A percentile compares a stretch with the other conserved stretches of the same genome.
Conservation (phyloP, 495 filamentous ascomycete species). For the Bombardia bombarda region DNA sequence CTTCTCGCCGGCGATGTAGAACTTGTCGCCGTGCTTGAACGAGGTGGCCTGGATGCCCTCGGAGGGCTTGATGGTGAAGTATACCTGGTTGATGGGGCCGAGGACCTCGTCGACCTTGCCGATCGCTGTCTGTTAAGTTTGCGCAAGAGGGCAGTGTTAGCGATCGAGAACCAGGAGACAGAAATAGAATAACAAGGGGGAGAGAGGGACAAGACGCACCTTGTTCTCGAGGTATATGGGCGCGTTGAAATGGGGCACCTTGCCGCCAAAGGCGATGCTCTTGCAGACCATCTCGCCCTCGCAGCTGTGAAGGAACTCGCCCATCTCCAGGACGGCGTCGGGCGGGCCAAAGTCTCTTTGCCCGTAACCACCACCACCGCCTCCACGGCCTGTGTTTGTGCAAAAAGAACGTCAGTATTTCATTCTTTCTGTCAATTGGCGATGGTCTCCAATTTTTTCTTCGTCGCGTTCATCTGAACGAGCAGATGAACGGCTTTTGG, state of each 20-base stretch:
- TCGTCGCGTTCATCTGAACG: too few relatives aligned
- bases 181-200: neutral
- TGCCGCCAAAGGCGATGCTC: conserved; percentile 83
- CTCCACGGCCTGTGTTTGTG: conserved; percentile 41
- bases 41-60: conserved; percentile 91
- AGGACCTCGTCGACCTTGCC: conserved; percentile 95
- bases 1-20: conserved; percentile 92
- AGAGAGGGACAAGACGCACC: conserved; percentile 32
- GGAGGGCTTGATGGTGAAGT: conserved; percentile 93
- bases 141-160: neutral
- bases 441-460: too few relatives aligned
- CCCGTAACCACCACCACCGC: conserved; percentile 46
- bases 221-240: conserved; percentile 99
- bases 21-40: conserved; percentile 94
- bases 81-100: conserved; percentile 91
- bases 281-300: conserved; percentile 96
- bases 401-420: too few relatives aligned
- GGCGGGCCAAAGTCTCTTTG: conserved; percentile 48
- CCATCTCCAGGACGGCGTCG: conserved; percentile 63
- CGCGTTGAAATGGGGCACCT: conserved; percentile 98
- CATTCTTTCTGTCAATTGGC: too few relatives aligned
- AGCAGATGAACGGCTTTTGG: too few relatives aligned
- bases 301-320: conserved; percentile 82
- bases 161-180: too few relatives aligned
- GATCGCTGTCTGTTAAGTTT: conserved; percentile 58